Evolutionary conservation across 306 rosid species (phyloP), one percentile per base, ranked within the genome.

Genomic region (Arachis hypogaea): DNA sequence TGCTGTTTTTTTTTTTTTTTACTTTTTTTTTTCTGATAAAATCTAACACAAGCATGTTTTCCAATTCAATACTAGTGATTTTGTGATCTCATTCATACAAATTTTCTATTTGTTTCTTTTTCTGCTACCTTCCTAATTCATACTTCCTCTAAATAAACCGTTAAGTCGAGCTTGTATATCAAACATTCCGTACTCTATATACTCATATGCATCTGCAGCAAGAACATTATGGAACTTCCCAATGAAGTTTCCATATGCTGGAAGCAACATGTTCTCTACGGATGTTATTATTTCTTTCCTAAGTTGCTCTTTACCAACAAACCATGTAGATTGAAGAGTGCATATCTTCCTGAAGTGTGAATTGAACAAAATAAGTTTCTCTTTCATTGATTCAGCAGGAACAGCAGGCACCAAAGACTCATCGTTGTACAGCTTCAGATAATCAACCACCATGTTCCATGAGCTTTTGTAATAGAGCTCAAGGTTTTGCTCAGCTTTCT

Each of bases 231-330:
- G 82, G 49, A 85, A 88, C 81, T 85, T 84, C 11, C 60, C 84
- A 9, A 87, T 73, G 68, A 92, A 92, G 80, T 54, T 86, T 41
- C 76, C 85, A 56, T 92, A 92, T 0, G 91, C 86, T 1, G 96
- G 94, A 41, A 81, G 36, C 77, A 92, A 36, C 14, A 72, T 33
- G 57, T 86, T 81, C 7, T 50, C 66, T 3, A 92, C 59, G 4
- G 94, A 74, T 41, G 72, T 85, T 60, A 77, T 85, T 69, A 88
- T 59, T 33, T 88, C 88, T 60, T 81, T 88, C 54, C 87, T 88
- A 7, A 86, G 76, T 67, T 84, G 92, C 54, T 74, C 78, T 65
- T 88, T 87, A 44, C 50, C 84, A 29, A 87, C 55, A 11, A 69
- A 59, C 98, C 92, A 90, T 28, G 74, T 68, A 29, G 91, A 82